Evolutionary conservation across 75 land plant genomes (phyloP), one percentile per base, ranked within the genome.

Genomic region (Isoetes taiwanensis): DNA sequence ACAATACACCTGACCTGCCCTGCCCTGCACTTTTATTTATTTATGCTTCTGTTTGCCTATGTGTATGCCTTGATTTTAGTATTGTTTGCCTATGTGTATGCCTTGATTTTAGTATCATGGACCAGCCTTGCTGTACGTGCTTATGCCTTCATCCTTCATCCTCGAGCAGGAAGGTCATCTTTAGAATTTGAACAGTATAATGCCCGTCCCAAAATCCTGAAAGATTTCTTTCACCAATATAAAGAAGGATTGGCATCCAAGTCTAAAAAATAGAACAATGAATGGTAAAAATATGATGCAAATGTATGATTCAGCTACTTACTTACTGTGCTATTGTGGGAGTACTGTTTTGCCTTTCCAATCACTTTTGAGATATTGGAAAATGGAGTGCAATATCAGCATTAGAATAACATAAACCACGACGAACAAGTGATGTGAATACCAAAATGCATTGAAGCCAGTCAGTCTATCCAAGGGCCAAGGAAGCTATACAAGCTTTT

Each of bases 321-420:
- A 37, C 39, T 9, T 37, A 9, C 12, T 9, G 9, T 37, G 14
- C 39, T 37, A 37, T 37, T 37, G 39, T 19, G 19, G 25, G 4
- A 19, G 16, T 46, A 46, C 50, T 3, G 50, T 46, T 16, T 46
- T 46, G 16, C 23, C 25, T 23, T 46, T 16, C 50, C 50, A 46
- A 19, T 46, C 23, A 23, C 23, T 19, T 6, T 16, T 46, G 21
- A 46, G 19, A 23, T 46, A 46, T 16, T 19, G 50, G 50, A 46
- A 46, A 4, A 46, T 46, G n/a, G 21, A 19, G 19, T 46, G 50
- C 8, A 46, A 19, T 5, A 46, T 46, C 4, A 46, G 50, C 61
- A 83, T 65, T 6, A 46, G 19, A 6, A 46, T 6, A 5, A 46
- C 50, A 23, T 46, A 46, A n/a, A 46, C 50, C 8, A 46, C 23